These are phyloP conservation scores for Spathaspora girioi DNA, from an alignment of 805 yeast genomes.

Conservation along the genomic window DNA sequence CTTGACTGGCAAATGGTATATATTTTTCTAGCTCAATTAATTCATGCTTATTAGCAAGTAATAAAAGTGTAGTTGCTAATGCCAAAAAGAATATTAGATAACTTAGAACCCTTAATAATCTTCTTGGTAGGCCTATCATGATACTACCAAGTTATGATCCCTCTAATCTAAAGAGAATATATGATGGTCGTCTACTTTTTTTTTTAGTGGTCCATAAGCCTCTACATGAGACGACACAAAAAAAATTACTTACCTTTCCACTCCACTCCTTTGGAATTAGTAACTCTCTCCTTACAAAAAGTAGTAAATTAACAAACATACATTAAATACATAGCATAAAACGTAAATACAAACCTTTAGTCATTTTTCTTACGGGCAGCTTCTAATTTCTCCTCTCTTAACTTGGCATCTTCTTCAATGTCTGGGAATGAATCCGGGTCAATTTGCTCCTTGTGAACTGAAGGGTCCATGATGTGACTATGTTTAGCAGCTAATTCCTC, in stretches of 20 bases:
- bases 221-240: neutral
- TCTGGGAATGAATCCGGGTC: slow-evolving; percentile 26
- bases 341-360: neutral
- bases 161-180: too few species aligned
- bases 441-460: slow-evolving; percentile 3
- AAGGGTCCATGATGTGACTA: slow-evolving; percentile 2
- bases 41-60: slow-evolving; percentile 39
- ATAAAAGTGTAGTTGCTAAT: slow-evolving; percentile 19
- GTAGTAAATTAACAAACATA: neutral
- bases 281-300: neutral
- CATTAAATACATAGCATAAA: neutral
- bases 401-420: slow-evolving; percentile 29
- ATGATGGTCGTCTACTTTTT: neutral
- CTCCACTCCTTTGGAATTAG: too few species aligned
- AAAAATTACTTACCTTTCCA: too few species aligned
- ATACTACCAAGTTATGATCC: neutral
- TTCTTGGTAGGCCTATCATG: slow-evolving; percentile 28
- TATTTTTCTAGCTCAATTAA: slow-evolving; percentile 21
- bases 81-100: slow-evolving; percentile 17
- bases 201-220: neutral
- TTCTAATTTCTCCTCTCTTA: slow-evolving; percentile 15
- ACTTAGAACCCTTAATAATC: slow-evolving; percentile 24
- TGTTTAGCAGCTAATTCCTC: neutral
- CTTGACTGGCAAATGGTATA: slow-evolving; percentile 20
- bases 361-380: slow-evolving; percentile 1